These are phyloP conservation scores for Metarhizium sp. DNA, from an alignment of 2,329 filamentous ascomycete genomes.

Conservation along the genomic window DNA sequence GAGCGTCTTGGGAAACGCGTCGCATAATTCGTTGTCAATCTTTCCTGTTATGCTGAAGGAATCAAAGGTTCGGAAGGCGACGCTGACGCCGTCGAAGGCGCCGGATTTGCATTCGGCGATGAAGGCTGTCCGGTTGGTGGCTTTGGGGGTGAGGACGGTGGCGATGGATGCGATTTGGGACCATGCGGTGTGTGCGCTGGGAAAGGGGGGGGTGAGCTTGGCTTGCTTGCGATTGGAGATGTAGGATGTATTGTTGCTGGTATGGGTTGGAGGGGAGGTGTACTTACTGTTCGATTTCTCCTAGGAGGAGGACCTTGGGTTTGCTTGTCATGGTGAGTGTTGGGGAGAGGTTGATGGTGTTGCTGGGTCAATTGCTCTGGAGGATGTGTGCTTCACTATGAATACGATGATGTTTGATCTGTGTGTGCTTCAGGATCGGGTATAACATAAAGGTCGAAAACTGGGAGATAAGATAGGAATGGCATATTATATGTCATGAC, in stretches of 20 bases:
- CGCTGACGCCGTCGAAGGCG: constrained; percentile 53
- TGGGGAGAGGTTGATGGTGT: too few relatives aligned
- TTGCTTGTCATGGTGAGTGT: constrained; percentile 15
- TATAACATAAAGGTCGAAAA: too few relatives aligned
- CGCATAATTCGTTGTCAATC: constrained; percentile 62
- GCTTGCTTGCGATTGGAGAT: not conserved
- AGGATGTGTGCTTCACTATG: too few relatives aligned
- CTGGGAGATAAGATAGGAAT: too few relatives aligned
- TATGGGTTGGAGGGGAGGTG: not conserved
- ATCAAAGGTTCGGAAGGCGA: constrained; percentile 62
- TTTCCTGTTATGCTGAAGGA: constrained; percentile 56
- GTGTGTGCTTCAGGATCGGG: too few relatives aligned
- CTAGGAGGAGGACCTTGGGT: constrained; percentile 30
- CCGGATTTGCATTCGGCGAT: constrained; percentile 58
- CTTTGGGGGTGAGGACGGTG: constrained; percentile 52
- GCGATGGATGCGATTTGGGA: constrained; percentile 50
- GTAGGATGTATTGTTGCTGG: not conserved
- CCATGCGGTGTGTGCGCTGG: constrained; percentile 60
- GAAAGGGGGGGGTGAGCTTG: not conserved
- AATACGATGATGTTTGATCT: too few relatives aligned
- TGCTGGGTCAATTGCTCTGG: not conserved
- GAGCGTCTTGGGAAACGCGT: constrained; percentile 41
- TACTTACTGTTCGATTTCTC: constrained; percentile 29
- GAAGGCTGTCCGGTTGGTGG: constrained; percentile 57
- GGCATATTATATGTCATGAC: not conserved